Evolutionary conservation across 2,329 filamentous ascomycete species (phyloP).

Genomic region (Penicillium psychrosexuale): DNA sequence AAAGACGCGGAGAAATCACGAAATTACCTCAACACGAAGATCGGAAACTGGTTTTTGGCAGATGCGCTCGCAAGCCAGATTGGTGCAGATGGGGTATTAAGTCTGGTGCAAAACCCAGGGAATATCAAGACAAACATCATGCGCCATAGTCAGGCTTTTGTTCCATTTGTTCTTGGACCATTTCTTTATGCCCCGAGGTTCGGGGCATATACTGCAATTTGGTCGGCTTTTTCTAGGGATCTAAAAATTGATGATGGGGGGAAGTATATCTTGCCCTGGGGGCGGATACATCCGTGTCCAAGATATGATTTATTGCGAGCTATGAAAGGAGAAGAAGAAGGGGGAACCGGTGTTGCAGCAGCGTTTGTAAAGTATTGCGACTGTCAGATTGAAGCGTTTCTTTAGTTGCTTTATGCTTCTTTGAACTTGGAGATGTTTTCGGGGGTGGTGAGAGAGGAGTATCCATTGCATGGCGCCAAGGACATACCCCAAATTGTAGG

Average conservation of each 20-base stretch:
- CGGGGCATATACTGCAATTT: conserved; percentile 10
- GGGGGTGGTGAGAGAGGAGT: neutral
- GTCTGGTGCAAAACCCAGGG: conserved; percentile 12
- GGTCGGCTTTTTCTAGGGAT: conserved; percentile 8
- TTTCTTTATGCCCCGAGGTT: conserved; percentile 5
- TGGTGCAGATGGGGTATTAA: conserved; percentile 1
- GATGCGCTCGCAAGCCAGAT: neutral
- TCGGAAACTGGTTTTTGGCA: conserved; percentile 15
- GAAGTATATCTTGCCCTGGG: conserved; percentile 10
- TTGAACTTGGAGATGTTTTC: neutral
- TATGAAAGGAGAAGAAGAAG: conserved; percentile 4
- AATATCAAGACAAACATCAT: conserved; percentile 4
- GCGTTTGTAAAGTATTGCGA: conserved; percentile 19
- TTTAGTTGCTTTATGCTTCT: neutral
- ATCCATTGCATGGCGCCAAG: neutral
- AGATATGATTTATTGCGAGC: conserved; percentile 6
- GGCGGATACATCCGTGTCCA: conserved; percentile 5
- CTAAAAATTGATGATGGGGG: conserved; percentile 7
- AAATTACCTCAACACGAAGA: conserved; percentile 11
- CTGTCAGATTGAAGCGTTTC: neutral
- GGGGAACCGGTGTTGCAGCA: neutral
- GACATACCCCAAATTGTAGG: no score
- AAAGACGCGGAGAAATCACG: neutral
- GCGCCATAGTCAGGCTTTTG: conserved; percentile 6
- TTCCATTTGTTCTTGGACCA: conserved; percentile 1